Base-by-base conservation (phyloP, 441 rosid genomes). In the Heliophila coronopifolia region DNA sequence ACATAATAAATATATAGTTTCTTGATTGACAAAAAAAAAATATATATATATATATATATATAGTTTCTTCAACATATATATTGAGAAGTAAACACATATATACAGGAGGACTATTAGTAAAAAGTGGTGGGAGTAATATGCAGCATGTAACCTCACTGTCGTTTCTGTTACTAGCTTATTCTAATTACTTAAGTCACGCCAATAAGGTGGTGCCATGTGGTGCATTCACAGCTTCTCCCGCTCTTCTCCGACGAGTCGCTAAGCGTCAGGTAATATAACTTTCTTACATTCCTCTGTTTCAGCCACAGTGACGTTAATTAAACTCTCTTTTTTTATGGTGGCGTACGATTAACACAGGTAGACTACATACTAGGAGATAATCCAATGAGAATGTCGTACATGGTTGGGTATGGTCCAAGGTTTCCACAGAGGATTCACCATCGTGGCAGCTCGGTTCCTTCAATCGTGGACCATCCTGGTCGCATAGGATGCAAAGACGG, bases 41-140 rank as follows among this genome's bases (percentile, higher is more conserved):
- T n/a, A n/a, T n/a, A n/a, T n/a, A n/a, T n/a, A n/a, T n/a, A n/a
- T n/a, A n/a, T n/a, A n/a, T n/a, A n/a, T n/a, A n/a, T n/a, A n/a
- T n/a, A n/a, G n/a, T n/a, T n/a, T n/a, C n/a, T n/a, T n/a, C n/a
- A n/a, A n/a, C n/a, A n/a, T n/a, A n/a, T n/a, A n/a, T n/a, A n/a
- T n/a, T n/a, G n/a, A n/a, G n/a, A n/a, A n/a, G n/a, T n/a, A n/a
- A n/a, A n/a, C n/a, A n/a, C n/a, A n/a, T n/a, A n/a, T n/a, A 23
- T 23, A 18, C 26, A 81, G 83, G 85, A 34, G 89, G 89, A n/a
- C 35, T 81, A 71, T 65, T 81, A 46, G 78, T 76, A 69, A 78
- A 81, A 66, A 75, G 76, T 32, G 89, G 89, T 40, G 89, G 89
- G 24, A 78, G 89, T 64, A 81, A 81, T 74, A 78, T 81, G 89